These are phyloP conservation scores for Scutellaria minor DNA, from an alignment of 257 asterid genomes.

Conservation along the genomic window DNA sequence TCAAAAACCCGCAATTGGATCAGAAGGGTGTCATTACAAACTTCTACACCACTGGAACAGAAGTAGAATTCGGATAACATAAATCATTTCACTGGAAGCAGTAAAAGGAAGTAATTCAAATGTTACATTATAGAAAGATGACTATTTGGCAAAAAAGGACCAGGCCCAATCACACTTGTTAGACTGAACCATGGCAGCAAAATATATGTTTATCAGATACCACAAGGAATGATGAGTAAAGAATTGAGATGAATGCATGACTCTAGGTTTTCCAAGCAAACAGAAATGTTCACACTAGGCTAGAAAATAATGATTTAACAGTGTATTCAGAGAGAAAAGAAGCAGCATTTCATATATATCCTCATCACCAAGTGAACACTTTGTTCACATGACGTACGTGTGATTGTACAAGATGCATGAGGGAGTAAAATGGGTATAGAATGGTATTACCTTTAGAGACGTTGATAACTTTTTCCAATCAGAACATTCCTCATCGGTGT, in stretches of 20 bases:
- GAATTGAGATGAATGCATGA: conserved; percentile 1
- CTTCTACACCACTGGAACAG: not conserved
- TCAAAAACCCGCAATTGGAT: not conserved
- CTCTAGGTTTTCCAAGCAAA: not conserved
- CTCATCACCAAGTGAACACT: conserved; percentile 18
- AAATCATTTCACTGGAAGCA: not conserved
- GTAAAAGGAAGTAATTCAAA: not conserved
- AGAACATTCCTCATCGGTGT: conserved; percentile 70
- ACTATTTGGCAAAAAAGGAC: conserved; percentile 9
- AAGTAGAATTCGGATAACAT: not conserved
- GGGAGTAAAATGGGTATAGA: conserved; percentile 22
- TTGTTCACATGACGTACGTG: conserved; percentile 17
- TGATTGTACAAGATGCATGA: conserved; percentile 15
- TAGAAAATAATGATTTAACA: not conserved
- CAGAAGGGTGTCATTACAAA: not conserved
- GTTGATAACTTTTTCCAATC: conserved; percentile 80
- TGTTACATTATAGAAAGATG: not conserved
- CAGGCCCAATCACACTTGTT: not conserved
- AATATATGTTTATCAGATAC: not conserved
- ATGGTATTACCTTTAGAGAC: conserved; percentile 68
- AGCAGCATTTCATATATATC: conserved; percentile 1
- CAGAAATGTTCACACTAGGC: not conserved
- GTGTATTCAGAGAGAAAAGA: not conserved
- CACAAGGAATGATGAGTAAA: not conserved
- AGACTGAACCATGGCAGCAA: not conserved